Conservation (phyloP, 1,284 basidiomycete genomes). For the Phlebopus sp. region DNA sequence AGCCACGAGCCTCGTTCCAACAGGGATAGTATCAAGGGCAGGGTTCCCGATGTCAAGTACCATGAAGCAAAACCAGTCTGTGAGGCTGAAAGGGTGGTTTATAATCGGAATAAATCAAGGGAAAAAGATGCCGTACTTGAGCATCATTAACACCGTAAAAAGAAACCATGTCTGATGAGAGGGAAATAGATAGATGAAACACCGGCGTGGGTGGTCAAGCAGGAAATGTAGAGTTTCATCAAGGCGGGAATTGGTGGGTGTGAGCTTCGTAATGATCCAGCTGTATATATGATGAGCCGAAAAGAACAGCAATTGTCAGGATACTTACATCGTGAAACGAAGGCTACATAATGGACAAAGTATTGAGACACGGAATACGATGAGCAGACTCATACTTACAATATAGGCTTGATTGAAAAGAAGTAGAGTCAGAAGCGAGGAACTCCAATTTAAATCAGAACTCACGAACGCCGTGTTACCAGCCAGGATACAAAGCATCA, state of each 20-base stretch:
- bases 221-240: slow-evolving; percentile 89
- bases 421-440: background rate
- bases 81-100: slow-evolving; percentile 43
- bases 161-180: slow-evolving; percentile 96
- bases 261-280: slow-evolving; percentile 70
- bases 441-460: slow-evolving; percentile 18
- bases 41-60: slow-evolving; percentile 85
- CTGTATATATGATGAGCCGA: slow-evolving; percentile 37
- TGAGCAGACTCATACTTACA: slow-evolving; percentile 46
- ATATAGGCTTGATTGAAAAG: slow-evolving; percentile 54
- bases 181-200: slow-evolving; percentile 95
- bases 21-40: slow-evolving; percentile 66
- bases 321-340: slow-evolving; percentile 32
- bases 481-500: slow-evolving; percentile 59
- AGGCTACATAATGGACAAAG: slow-evolving; percentile 14
- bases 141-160: slow-evolving; percentile 57
- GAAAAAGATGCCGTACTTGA: slow-evolving; percentile 55
- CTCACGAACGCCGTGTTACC: slow-evolving; percentile 92
- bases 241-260: slow-evolving; percentile 56
- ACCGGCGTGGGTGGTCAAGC: slow-evolving; percentile 93
- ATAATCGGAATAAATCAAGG: background rate
- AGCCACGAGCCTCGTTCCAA: slow-evolving; percentile 62
- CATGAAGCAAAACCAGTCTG: slow-evolving; percentile 88
- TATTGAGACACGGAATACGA: slow-evolving; percentile 1
- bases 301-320: background rate